phyloP scores from a whole-genome alignment of 2,329 filamentous ascomycete species.

The Dichotomopilus funicola region DNA sequence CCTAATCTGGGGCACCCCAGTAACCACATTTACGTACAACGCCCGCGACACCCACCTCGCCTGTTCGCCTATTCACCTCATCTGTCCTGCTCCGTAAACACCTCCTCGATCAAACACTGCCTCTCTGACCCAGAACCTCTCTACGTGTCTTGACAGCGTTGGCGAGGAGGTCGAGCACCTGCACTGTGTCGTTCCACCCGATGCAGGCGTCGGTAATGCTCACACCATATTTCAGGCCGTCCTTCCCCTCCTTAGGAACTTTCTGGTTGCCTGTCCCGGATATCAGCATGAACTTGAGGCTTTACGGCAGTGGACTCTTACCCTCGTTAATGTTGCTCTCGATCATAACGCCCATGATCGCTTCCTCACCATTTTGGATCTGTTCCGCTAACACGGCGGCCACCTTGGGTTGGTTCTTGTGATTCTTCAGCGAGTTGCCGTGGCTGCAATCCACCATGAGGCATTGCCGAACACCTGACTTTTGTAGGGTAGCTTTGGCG shows the following conservation, averaged over 20 bases:
- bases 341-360: conserved; percentile 97
- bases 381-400: conserved; percentile 75
- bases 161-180: conserved; percentile 70
- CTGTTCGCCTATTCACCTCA: too few relatives aligned
- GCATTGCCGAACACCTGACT: conserved; percentile 65
- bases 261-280: conserved; percentile 69
- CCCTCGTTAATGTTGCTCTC: conserved; percentile 96
- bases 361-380: conserved; percentile 74
- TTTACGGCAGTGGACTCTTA: conserved; percentile 32
- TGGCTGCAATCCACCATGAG: conserved; percentile 99
- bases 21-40: too few relatives aligned
- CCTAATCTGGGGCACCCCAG: too few relatives aligned
- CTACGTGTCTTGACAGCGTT: conserved; percentile 71
- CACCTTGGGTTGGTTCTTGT: conserved; percentile 96
- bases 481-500: conserved; percentile 70
- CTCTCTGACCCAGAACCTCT: conserved; percentile 34
- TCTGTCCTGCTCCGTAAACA: too few relatives aligned
- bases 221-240: conserved; percentile 83
- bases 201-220: conserved; percentile 98
- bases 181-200: conserved; percentile 82
- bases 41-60: too few relatives aligned
- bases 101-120: conserved; percentile 12
- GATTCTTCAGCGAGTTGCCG: conserved; percentile 91
- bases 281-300: conserved; percentile 23
- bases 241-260: conserved; percentile 78